Conservation (phyloP, 441 rosid genomes). For the Arabidopsis lyrata region DNA sequence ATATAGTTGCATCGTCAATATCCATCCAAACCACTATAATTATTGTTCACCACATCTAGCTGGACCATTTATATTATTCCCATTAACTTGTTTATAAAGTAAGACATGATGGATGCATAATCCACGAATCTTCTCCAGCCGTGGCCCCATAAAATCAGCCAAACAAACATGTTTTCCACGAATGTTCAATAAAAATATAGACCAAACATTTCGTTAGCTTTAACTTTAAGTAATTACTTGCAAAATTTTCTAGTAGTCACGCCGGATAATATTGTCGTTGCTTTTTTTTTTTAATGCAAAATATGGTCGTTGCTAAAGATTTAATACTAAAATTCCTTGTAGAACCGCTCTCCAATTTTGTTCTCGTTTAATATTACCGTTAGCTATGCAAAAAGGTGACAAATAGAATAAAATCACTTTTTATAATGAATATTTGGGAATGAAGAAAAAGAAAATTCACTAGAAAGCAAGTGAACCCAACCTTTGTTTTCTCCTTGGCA, state of each 20-base stretch:
- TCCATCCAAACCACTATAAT: slow-evolving; percentile 14
- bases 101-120: slow-evolving; percentile 3
- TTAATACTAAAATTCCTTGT: background rate
- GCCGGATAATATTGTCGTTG: slow-evolving; percentile 3
- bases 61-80: background rate
- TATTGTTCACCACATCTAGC: background rate
- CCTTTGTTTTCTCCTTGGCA: no score
- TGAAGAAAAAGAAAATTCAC: no score
- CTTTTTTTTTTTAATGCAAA: background rate
- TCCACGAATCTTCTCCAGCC: slow-evolving; percentile 2
- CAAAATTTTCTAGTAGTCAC: background rate
- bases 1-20: background rate
- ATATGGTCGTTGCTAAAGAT: background rate
- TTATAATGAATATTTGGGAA: no score
- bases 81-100: slow-evolving; percentile 1
- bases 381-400: background rate
- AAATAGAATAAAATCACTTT: background rate
- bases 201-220: slow-evolving; percentile 7
- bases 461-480: no score
- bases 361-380: background rate
- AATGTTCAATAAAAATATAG: background rate
- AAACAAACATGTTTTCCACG: slow-evolving; percentile 5
- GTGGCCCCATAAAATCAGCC: slow-evolving; percentile 4
- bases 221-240: background rate
- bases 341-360: background rate